Conservation (phyloP, 768 basidiomycete species). For the Lentinula lateritia region DNA sequence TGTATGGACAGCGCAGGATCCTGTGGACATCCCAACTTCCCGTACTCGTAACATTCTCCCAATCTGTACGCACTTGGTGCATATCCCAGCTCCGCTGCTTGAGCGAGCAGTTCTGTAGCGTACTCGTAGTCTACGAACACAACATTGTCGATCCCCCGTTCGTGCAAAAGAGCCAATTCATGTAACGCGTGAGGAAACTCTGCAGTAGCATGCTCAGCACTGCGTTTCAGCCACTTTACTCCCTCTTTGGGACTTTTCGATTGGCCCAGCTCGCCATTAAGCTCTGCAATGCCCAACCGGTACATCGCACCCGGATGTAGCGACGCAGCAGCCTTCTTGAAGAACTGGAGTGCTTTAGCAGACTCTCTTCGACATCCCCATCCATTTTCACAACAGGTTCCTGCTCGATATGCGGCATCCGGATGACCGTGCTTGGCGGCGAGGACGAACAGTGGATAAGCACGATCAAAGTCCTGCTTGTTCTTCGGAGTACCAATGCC, state of each 20-base stretch:
- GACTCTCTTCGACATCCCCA: conserved; percentile 96
- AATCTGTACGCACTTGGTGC: conserved; percentile 93
- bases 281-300: conserved; percentile 90
- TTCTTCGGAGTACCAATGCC: conserved; percentile 91
- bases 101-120: conserved; percentile 88
- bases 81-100: conserved; percentile 93
- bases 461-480: conserved; percentile 94
- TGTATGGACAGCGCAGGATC: conserved; percentile 97
- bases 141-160: conserved; percentile 97
- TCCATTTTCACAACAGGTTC: conserved; percentile 97
- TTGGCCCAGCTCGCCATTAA: conserved; percentile 90
- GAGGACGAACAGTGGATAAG: conserved; percentile 92
- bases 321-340: conserved; percentile 87
- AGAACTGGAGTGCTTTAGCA: conserved; percentile 88
- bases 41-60: conserved; percentile 99
- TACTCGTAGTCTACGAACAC: conserved; percentile 97
- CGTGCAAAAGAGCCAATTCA: conserved; percentile 89
- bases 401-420: conserved; percentile 91
- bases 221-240: conserved; percentile 97
- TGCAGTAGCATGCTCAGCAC: conserved; percentile 89
- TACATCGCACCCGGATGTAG: conserved; percentile 95
- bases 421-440: conserved; percentile 97
- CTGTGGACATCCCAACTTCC: conserved; percentile 96
- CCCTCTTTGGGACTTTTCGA: conserved; percentile 90
- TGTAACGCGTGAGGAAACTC: conserved; percentile 97